Percentiles rank a stretch among this genome's conserved stretches.
These are phyloP conservation scores for Sanghuangporus weigelae DNA, from an alignment of 1,284 basidiomycete genomes.

Conservation along the genomic window DNA sequence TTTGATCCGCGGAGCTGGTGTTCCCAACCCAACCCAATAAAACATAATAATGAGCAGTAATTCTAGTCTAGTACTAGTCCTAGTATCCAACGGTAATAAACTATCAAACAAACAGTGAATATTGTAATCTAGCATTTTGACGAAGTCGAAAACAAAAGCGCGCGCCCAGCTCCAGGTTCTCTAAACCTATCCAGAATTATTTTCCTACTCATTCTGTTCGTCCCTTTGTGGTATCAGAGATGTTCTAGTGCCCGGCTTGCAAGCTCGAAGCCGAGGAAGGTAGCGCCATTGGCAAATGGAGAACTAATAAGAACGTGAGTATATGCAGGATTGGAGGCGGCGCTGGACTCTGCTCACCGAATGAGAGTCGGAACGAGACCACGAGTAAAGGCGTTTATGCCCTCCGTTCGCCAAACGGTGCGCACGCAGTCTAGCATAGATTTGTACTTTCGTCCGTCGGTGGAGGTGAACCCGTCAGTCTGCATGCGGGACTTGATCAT, in stretches of 20 bases:
- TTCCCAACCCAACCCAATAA: too few species aligned
- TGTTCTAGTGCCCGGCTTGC: slow-evolving; percentile 48
- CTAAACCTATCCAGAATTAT: background rate
- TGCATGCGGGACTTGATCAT: slow-evolving; percentile 96
- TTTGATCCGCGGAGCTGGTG: too few species aligned
- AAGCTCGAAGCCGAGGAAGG: slow-evolving; percentile 90
- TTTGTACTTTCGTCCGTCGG: slow-evolving; percentile 75
- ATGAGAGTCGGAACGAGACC: slow-evolving; percentile 90
- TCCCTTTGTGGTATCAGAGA: background rate
- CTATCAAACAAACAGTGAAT: too few species aligned
- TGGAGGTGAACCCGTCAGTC: slow-evolving; percentile 79
- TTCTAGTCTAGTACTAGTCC: too few species aligned
- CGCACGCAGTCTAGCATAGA: slow-evolving; percentile 80
- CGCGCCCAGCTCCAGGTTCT: too few species aligned
- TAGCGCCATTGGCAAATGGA: slow-evolving; percentile 89
- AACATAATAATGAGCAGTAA: too few species aligned
- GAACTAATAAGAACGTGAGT: slow-evolving; percentile 43
- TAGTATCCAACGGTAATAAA: too few species aligned
- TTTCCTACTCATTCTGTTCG: background rate
- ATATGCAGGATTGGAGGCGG: slow-evolving; percentile 14
- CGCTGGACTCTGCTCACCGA: slow-evolving; percentile 41
- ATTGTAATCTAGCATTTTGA: too few species aligned
- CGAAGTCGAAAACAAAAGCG: too few species aligned
- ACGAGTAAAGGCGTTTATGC: slow-evolving; percentile 81
- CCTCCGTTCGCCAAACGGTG: slow-evolving; percentile 79